Percentiles rank a stretch among this genome's conserved stretches.
phyloP scores from a whole-genome alignment of 2,329 filamentous ascomycete species.

The Exophiala viscosa region DNA sequence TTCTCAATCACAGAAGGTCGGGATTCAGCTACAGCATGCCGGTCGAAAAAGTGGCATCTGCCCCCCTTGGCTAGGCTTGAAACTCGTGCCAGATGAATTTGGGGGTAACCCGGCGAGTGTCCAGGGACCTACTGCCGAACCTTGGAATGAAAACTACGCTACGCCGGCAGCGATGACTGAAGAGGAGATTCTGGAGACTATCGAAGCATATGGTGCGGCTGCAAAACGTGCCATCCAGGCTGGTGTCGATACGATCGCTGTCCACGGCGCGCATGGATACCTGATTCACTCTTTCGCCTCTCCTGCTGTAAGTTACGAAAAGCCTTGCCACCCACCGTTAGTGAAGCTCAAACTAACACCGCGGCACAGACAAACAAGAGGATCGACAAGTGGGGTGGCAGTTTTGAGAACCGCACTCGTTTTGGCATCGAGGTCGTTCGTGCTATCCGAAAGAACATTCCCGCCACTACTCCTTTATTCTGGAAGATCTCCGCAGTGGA shows the following conservation, averaged over 20 bases:
- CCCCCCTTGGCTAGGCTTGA: constrained; percentile 11
- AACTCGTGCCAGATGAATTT: constrained; percentile 5
- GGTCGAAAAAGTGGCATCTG: constrained; percentile 31
- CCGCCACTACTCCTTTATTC: constrained; percentile 42
- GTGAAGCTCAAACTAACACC: constrained; percentile 72
- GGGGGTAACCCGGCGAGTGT: constrained; percentile 37
- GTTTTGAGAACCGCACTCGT: constrained; percentile 48
- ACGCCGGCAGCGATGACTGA: constrained; percentile 64
- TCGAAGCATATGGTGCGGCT: constrained; percentile 31
- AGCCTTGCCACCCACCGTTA: constrained; percentile 58
- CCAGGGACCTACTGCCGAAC: constrained; percentile 54
- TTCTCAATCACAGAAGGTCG: constrained; percentile 31
- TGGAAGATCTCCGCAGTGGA: constrained; percentile 45
- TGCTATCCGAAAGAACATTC: constrained; percentile 31
- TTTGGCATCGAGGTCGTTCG: constrained; percentile 50
- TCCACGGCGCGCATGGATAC: constrained; percentile 77
- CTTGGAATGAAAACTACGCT: constrained; percentile 60
- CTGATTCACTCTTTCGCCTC: constrained; percentile 51
- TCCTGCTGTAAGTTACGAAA: constrained; percentile 52
- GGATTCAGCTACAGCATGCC: constrained; percentile 34
- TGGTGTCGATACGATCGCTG: constrained; percentile 73
- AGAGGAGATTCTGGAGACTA: constrained; percentile 57
- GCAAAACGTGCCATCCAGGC: constrained; percentile 60
- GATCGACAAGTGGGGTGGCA: constrained; percentile 50
- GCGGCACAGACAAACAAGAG: constrained; percentile 54